These are phyloP conservation scores for Phytophthora crassamura DNA, from an alignment of 352 stramenopile species.

Conservation along the genomic window DNA sequence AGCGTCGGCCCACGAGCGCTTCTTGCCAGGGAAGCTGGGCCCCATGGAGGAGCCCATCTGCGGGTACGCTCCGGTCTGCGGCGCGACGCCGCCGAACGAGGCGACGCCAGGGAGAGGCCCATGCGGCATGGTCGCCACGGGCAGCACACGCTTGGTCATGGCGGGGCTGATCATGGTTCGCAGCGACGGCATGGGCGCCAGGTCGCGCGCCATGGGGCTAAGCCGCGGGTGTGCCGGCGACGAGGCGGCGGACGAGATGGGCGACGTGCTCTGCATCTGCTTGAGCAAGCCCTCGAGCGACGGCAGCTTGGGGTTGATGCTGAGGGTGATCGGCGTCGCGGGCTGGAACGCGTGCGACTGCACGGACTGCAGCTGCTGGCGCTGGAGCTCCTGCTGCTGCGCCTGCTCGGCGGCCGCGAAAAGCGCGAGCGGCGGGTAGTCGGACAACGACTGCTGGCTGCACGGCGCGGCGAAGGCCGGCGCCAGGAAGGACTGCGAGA, in stretches of 20 bases:
- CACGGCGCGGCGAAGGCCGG: conserved; percentile 32
- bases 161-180: conserved; percentile 64
- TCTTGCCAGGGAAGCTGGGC: conserved; percentile 34
- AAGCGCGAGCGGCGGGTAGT: conserved; percentile 33
- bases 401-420: conserved; percentile 37
- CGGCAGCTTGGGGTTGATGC: conserved; percentile 57
- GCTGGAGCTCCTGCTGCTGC: conserved; percentile 34
- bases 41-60: conserved; percentile 32
- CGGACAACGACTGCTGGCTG: conserved; percentile 39
- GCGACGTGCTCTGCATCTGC: conserved; percentile 60
- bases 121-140: conserved; percentile 15
- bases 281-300: conserved; percentile 73
- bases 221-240: conserved; percentile 26
- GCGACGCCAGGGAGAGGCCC: conserved; percentile 12
- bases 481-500: conserved; percentile 35
- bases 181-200: conserved; percentile 50
- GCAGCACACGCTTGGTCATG: conserved; percentile 37
- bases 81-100: conserved; percentile 8
- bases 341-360: conserved; percentile 13
- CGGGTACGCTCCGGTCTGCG: conserved; percentile 14
- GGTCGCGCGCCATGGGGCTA: conserved; percentile 39
- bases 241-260: conserved; percentile 13
- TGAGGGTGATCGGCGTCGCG: conserved; percentile 23
- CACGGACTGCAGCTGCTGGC: conserved; percentile 16
- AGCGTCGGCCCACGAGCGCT: conserved; percentile 40